phyloP scores from a whole-genome alignment of 2,329 filamentous ascomycete species.

The Curvularia spicifera region DNA sequence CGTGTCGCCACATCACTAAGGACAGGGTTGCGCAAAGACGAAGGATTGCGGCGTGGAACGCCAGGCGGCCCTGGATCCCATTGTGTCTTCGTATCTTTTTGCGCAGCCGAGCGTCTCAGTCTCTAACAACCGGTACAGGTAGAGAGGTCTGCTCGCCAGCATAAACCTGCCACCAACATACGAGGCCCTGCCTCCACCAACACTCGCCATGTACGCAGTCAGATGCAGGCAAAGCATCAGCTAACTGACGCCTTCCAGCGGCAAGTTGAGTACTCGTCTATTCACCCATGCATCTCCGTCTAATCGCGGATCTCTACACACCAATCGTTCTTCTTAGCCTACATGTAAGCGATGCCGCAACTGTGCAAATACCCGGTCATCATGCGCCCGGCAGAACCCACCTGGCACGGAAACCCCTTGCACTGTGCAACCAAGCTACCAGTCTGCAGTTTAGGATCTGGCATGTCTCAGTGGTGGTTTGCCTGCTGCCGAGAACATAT shows the following conservation, averaged over 20 bases:
- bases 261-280: background rate
- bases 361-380: slow-evolving; percentile 22
- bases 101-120: slow-evolving; percentile 3
- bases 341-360: slow-evolving; percentile 12
- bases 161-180: slow-evolving; percentile 8
- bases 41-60: slow-evolving; percentile 12
- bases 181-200: slow-evolving; percentile 10
- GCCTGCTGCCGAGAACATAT: slow-evolving; percentile 6
- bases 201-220: slow-evolving; percentile 7
- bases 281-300: background rate
- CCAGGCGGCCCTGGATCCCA: slow-evolving; percentile 6
- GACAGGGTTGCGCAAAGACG: background rate
- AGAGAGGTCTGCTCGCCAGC: background rate
- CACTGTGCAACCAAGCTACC: slow-evolving; percentile 11
- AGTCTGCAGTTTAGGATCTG: slow-evolving; percentile 11
- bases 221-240: slow-evolving; percentile 7
- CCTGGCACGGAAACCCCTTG: slow-evolving; percentile 7
- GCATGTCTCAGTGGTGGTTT: slow-evolving; percentile 3
- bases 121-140: background rate
- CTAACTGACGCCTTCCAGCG: background rate
- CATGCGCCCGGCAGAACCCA: slow-evolving; percentile 10
- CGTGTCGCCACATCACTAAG: background rate
- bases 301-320: slow-evolving; percentile 3
- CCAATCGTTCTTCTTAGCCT: slow-evolving; percentile 1
- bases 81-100: background rate